Evolutionary conservation across 306 rosid genomes (phyloP).

Genomic region (Mucuna pruriens): DNA sequence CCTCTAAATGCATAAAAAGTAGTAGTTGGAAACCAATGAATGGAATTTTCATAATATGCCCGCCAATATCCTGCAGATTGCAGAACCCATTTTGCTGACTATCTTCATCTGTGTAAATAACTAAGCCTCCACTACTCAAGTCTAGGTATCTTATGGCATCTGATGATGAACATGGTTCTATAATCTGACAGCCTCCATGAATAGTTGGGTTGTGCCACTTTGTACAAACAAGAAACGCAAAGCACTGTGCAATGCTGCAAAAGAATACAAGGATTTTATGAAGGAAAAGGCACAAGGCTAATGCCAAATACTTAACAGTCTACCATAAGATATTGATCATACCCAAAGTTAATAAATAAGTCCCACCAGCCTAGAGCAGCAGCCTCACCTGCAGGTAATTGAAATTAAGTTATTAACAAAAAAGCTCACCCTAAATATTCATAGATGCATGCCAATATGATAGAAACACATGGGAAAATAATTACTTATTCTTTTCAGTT

Average conservation of each 20-base stretch:
- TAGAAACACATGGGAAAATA: neutral
- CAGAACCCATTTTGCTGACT: constrained; percentile 58
- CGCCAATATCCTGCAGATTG: constrained; percentile 81
- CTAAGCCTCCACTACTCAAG: constrained; percentile 77
- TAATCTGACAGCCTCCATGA: constrained; percentile 65
- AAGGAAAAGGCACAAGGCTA: constrained; percentile 24
- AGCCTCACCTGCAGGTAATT: constrained; percentile 73
- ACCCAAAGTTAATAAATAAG: constrained; percentile 90
- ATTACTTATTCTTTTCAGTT: constrained; percentile 17
- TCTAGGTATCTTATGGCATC: constrained; percentile 64
- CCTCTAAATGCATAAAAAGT: constrained; percentile 88
- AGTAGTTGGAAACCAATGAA: constrained; percentile 73
- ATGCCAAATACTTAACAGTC: constrained; percentile 22
- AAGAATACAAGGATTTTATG: constrained; percentile 38
- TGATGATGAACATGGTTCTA: constrained; percentile 70
- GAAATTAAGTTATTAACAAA: constrained; percentile 27
- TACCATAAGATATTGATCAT: constrained; percentile 35
- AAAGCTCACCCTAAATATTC: neutral
- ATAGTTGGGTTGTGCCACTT: constrained; percentile 95
- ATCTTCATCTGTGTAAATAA: constrained; percentile 71
- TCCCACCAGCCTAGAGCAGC: constrained; percentile 98
- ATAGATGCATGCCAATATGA: neutral
- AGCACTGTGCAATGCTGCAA: constrained; percentile 94
- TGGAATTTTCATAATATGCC: constrained; percentile 92
- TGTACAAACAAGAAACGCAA: constrained; percentile 94